A percentile compares a stretch with the other conserved stretches of the same genome.
Evolutionary conservation across 768 basidiomycete species (phyloP).

Genomic region (Clitopilus passeckerianus): DNA sequence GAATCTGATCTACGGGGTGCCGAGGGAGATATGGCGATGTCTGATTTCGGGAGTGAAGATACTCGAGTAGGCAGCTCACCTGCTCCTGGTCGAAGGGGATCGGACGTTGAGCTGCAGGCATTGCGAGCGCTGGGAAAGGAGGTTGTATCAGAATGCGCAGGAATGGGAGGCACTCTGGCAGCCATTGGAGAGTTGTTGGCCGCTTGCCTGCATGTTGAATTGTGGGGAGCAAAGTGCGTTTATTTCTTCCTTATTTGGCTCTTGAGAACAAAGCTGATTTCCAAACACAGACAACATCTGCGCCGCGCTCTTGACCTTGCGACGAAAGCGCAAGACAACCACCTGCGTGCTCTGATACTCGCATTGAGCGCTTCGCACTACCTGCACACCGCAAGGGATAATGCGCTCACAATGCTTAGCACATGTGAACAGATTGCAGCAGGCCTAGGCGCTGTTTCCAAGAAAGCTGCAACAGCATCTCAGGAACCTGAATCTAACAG

Average conservation of each 20-base stretch:
- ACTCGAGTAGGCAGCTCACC: neutral
- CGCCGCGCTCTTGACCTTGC: conserved; percentile 57
- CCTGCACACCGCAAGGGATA: conserved; percentile 62
- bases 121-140: conserved; percentile 26
- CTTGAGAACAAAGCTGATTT: neutral
- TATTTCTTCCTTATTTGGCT: conserved; percentile 1
- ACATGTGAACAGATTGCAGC: conserved; percentile 69
- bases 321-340: conserved; percentile 59
- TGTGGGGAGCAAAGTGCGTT: conserved; percentile 57
- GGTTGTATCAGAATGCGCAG: conserved; percentile 39
- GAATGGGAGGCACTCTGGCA: conserved; percentile 48
- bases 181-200: conserved; percentile 52
- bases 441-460: conserved; percentile 50
- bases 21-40: conserved; percentile 12
- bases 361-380: conserved; percentile 69
- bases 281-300: conserved; percentile 42
- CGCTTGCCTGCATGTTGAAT: conserved; percentile 50
- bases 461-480: conserved; percentile 4
- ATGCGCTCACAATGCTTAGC: conserved; percentile 60
- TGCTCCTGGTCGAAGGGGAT: conserved; percentile 10
- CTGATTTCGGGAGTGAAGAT: neutral
- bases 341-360: conserved; percentile 66
- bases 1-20: conserved; percentile 10
- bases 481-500: conserved; percentile 4
- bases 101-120: conserved; percentile 20